phyloP scores from a whole-genome alignment of 345 rosid genomes.

The Eutrema heterophyllum region DNA sequence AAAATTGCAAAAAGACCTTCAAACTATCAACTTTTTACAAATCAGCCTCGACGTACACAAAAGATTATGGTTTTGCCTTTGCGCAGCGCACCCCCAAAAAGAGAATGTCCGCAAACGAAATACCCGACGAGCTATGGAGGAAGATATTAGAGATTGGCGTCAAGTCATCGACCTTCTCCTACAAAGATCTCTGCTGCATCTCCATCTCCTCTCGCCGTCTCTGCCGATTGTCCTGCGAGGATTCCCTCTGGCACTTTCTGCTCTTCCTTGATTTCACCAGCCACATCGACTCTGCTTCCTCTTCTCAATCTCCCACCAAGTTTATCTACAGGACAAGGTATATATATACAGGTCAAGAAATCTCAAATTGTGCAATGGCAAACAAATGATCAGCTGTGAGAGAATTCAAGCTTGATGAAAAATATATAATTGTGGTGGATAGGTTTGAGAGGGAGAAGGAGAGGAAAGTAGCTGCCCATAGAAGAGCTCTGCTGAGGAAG shows the following conservation, averaged over 20 bases:
- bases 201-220: slow-evolving; percentile 77
- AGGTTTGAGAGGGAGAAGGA: slow-evolving; percentile 76
- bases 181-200: slow-evolving; percentile 72
- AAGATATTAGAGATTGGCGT: slow-evolving; percentile 58
- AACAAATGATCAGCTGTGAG: too few species aligned
- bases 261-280: slow-evolving; percentile 48
- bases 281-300: slow-evolving; percentile 18
- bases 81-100: neutral
- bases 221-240: slow-evolving; percentile 56
- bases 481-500: slow-evolving; percentile 59
- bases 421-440: neutral
- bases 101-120: slow-evolving; percentile 33
- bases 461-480: slow-evolving; percentile 48
- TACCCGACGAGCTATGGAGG: slow-evolving; percentile 85
- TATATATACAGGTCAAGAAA: neutral
- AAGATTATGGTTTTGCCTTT: neutral
- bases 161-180: slow-evolving; percentile 35
- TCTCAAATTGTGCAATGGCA: too few species aligned
- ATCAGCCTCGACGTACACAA: neutral
- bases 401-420: neutral
- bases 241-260: slow-evolving; percentile 59
- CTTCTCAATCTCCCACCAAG: slow-evolving; percentile 33
- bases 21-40: neutral
- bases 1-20: neutral
- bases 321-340: slow-evolving; percentile 53